phyloP scores from a whole-genome alignment of 331 rosid species.

The Acacia pycnantha region DNA sequence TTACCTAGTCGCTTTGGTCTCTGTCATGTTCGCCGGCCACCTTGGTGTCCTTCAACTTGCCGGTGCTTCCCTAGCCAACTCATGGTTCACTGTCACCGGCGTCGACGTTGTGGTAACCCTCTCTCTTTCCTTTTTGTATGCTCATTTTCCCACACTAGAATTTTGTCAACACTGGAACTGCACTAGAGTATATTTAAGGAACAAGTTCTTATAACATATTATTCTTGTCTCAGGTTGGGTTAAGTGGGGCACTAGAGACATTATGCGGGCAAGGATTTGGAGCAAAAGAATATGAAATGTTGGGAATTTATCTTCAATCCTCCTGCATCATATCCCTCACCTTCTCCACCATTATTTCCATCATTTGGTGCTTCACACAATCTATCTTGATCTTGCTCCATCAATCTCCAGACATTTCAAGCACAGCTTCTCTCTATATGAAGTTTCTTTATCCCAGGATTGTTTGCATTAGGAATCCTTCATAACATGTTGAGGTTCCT shows the following conservation, averaged over 20 bases:
- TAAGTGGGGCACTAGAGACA: conserved; percentile 89
- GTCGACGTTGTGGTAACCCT: conserved; percentile 60
- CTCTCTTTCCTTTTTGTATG: background rate
- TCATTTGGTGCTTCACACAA: conserved; percentile 67
- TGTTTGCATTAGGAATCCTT: conserved; percentile 64
- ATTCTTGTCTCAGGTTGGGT: conserved; percentile 50
- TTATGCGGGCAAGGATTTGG: conserved; percentile 84
- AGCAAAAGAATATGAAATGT: conserved; percentile 48
- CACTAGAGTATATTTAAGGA: background rate
- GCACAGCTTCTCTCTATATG: conserved; percentile 52
- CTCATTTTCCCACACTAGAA: background rate
- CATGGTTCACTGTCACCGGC: conserved; percentile 79
- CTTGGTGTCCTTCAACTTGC: conserved; percentile 84
- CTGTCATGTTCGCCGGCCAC: conserved; percentile 94
- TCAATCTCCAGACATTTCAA: conserved; percentile 64
- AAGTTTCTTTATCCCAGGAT: conserved; percentile 62
- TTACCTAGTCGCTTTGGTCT: conserved; percentile 55
- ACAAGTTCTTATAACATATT: background rate
- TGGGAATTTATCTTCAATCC: conserved; percentile 81
- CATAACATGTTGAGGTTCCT: conserved; percentile 76
- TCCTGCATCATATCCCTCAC: conserved; percentile 59
- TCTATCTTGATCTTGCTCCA: conserved; percentile 56
- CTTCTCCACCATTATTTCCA: conserved; percentile 48
- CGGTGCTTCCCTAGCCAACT: conserved; percentile 76
- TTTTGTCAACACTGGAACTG: too few relatives aligned